Evolutionary conservation across 1,139 yeast species (phyloP).

Genomic region (Komagataea norvegica): DNA sequence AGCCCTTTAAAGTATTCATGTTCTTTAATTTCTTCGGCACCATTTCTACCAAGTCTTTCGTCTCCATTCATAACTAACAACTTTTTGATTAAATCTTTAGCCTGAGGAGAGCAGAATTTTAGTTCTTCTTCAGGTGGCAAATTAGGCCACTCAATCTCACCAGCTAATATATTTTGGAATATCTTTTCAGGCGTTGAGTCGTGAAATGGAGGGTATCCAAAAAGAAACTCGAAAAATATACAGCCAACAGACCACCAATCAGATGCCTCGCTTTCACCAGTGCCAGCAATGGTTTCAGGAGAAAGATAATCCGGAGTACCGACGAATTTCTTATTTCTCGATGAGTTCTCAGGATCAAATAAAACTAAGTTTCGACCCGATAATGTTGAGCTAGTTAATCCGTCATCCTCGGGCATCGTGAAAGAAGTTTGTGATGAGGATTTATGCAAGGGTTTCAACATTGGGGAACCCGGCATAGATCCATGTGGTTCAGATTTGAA

Average conservation of each 20-base stretch:
- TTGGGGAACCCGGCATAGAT: constrained; percentile 46
- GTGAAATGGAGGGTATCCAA: constrained; percentile 95
- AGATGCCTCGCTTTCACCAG: constrained; percentile 77
- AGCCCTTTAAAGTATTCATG: constrained; percentile 76
- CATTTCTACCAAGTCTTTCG: constrained; percentile 66
- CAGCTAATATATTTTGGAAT: constrained; percentile 70
- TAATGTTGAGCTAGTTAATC: constrained; percentile 14
- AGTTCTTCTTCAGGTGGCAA: constrained; percentile 45
- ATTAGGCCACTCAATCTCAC: constrained; percentile 82
- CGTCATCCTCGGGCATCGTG: constrained; percentile 47
- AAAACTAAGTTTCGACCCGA: constrained; percentile 50
- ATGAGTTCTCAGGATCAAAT: constrained; percentile 59
- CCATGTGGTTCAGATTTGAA: constrained; percentile 32
- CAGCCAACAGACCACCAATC: constrained; percentile 99
- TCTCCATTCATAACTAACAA: constrained; percentile 61
- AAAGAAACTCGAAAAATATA: constrained; percentile 83
- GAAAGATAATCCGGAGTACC: constrained; percentile 98
- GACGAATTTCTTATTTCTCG: constrained; percentile 60
- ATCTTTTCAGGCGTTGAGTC: constrained; percentile 76
- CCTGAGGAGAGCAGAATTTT: constrained; percentile 56
- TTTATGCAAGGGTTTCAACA: constrained; percentile 44
- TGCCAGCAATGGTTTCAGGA: constrained; percentile 89
- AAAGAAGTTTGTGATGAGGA: constrained; percentile 54
- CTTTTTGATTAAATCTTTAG: constrained; percentile 65
- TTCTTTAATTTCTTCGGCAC: constrained; percentile 69